A percentile compares a stretch with the other conserved stretches of the same genome.
phyloP scores from a whole-genome alignment of 1,284 basidiomycete species.

The Afroboletus lepidellus region DNA sequence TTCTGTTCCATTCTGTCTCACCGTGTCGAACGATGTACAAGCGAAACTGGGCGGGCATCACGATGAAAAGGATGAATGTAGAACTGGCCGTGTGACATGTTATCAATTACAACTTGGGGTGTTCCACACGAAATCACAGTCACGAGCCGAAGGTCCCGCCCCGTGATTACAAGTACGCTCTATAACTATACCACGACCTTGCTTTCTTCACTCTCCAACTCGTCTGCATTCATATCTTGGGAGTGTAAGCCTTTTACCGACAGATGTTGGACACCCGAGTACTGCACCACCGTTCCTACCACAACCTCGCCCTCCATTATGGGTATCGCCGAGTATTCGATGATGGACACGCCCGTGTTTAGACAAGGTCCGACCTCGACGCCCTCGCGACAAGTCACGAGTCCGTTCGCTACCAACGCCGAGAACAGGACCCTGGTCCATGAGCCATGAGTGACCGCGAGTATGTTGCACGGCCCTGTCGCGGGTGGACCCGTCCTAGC shows the following conservation, averaged over 20 bases:
- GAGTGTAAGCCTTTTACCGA: conserved; percentile 19
- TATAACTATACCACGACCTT: too few relatives aligned
- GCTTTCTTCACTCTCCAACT: conserved; percentile 22
- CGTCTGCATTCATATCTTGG: conserved; percentile 53
- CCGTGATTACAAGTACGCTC: too few relatives aligned
- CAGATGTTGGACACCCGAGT: conserved; percentile 57
- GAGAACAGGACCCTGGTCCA: conserved; percentile 55
- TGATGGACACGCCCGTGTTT: conserved; percentile 57
- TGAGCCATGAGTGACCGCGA: conserved; percentile 67
- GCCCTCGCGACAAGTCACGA: conserved; percentile 39
- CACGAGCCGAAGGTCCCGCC: too few relatives aligned
- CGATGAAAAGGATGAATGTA: not conserved
- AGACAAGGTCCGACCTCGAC: conserved; percentile 45
- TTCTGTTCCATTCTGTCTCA: conserved; percentile 66
- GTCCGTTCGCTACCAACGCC: conserved; percentile 42
- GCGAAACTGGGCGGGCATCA: conserved; percentile 33
- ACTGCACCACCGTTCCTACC: conserved; percentile 48
- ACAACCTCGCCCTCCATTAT: conserved; percentile 27
- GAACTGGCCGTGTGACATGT: too few relatives aligned
- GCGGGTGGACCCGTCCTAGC: conserved; percentile 10
- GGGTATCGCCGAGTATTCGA: conserved; percentile 44
- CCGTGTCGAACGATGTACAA: conserved; percentile 74
- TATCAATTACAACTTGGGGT: too few relatives aligned
- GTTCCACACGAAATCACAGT: too few relatives aligned
- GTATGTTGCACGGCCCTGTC: conserved; percentile 36